Base-by-base conservation (phyloP, 495 filamentous ascomycete genomes). In the Bryoglossum gracile region DNA sequence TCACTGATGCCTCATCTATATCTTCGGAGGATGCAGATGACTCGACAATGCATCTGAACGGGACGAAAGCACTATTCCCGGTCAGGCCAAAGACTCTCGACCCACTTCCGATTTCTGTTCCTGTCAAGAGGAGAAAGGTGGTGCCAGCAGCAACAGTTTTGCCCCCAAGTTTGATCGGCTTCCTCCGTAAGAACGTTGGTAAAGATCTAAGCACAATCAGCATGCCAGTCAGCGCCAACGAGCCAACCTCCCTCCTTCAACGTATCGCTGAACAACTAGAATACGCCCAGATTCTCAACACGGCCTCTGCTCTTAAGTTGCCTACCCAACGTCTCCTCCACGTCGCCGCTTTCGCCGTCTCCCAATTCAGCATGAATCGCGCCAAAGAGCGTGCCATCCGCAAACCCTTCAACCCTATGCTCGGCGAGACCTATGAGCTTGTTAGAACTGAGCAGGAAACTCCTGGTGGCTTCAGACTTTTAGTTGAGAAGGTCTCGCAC, bases 331-430 rank as follows among this genome's bases (percentile, higher is more conserved):
- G 88, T 3, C 68, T 97, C 13, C 72, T 94, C 43, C 84, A 84
- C 61, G 77, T 98, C 26, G 82, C 90, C 0, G 91, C 91, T 2
- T 98, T 96, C 65, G 91, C 94, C 25, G 68, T 97, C 17, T 89
- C 88, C 18, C 71, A 78, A 49, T 82, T 96, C 50, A 89, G 87
- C 26, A 82, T 76, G 65, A 75, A 74, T 50, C 80, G 92, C 13
- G 81, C 85, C 50, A 87, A 86, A 55, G 92, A 97, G 58, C 84
- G 92, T 10, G 83, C 94, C 17, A 87, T 95, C 57, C 86, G 92
- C 55, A 98, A 98, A 67, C 92, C 92, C 0, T 98, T 97, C 73
- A 98, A 96, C 61, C 94, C 92, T 28, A 87, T 98, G 71, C 78
- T 98, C 0, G 94, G 94, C 48, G 92, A 98, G 64, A 97, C 94